These are phyloP conservation scores for Trebouxia gelatinosa DNA, from an alignment of 163 green algal species.

Conservation along the genomic window DNA sequence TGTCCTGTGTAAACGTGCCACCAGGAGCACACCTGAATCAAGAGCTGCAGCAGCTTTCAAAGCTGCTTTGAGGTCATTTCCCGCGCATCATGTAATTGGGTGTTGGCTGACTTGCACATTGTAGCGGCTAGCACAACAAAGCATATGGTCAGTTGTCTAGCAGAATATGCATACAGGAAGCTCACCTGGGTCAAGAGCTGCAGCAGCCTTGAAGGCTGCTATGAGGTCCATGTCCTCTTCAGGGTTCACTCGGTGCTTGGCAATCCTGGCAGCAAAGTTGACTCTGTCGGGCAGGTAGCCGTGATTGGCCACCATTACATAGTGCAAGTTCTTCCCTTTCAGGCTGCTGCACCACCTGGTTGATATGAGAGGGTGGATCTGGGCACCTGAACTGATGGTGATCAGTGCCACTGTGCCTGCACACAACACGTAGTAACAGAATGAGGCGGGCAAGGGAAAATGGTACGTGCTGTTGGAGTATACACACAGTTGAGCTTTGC, in stretches of 20 bases:
- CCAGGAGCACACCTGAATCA: background rate
- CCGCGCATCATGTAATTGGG: no score
- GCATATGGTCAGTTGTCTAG: no score
- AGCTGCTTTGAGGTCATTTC: no score
- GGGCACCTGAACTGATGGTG: conserved; percentile 32
- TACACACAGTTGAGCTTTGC: conserved; percentile 2
- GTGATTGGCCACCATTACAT: conserved; percentile 29
- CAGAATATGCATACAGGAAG: no score
- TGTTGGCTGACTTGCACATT: no score
- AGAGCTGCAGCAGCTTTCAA: no score
- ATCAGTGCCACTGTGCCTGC: conserved; percentile 20
- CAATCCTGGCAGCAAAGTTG: conserved; percentile 31
- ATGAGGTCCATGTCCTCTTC: conserved; percentile 13
- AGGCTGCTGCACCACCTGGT: conserved; percentile 29
- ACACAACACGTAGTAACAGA: no score
- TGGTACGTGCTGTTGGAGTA: no score
- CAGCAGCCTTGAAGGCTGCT: conserved; percentile 19
- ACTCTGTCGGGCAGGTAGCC: conserved; percentile 24
- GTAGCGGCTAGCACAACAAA: no score
- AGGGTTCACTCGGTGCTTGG: conserved; percentile 6
- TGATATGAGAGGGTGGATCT: conserved; percentile 28
- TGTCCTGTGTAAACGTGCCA: no score
- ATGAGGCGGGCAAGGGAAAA: background rate
- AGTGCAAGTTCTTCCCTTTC: conserved; percentile 28
- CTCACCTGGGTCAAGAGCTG: background rate